Evolutionary conservation across 2,329 filamentous ascomycete genomes (phyloP), one percentile per base, ranked within the genome.

Genomic region (Chrysosporium queenslandicum): DNA sequence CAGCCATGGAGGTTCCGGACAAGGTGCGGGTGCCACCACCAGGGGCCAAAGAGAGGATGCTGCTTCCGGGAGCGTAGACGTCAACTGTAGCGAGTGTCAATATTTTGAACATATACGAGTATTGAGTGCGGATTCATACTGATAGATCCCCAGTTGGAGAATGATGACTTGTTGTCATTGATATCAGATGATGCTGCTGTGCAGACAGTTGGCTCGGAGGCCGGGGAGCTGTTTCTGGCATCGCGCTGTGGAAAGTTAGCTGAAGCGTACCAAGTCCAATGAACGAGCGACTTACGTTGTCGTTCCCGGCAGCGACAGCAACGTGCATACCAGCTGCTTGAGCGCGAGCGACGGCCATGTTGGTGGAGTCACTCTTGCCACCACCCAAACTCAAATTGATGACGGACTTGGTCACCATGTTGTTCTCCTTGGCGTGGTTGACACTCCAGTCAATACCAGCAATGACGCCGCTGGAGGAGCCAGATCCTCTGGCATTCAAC

Each of bases 21-120:
- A 68, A 61, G 54, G 59, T 61, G 58, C 78, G 74, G 58, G 76
- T 71, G 53, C 74, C 69, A 39, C 69, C 71, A 56, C 66, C 66
- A 23, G 67, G 70, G 73, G 73, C 79, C 7, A 76, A 61, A 34
- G 70, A 74, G 14, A 76, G 66, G 53, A 81, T 73, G 58, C 71
- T 57, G 56, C 74, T 69, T 39, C 79, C 79, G 0, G 79, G 78
- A 11, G 77, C 78, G 59, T 77, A 81, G 60, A 82, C 66, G 61
- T 80, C 78, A 43, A 80, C 72, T 57, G 25, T 34, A 40, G 7
- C 11, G 11, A 7, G 14, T 16, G 12, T 45, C 25, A 50, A 16
- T 2, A 18, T 5, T 18, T 3, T 27, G 9, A 27, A 43, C 3
- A 30, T 7, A 27, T 1, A 37, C 1, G 3, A n/a, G 5, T 18